Percentiles rank a stretch among this genome's conserved stretches.
Evolutionary conservation across 1,284 basidiomycete genomes (phyloP).

Genomic region (Trichosporon sp.): DNA sequence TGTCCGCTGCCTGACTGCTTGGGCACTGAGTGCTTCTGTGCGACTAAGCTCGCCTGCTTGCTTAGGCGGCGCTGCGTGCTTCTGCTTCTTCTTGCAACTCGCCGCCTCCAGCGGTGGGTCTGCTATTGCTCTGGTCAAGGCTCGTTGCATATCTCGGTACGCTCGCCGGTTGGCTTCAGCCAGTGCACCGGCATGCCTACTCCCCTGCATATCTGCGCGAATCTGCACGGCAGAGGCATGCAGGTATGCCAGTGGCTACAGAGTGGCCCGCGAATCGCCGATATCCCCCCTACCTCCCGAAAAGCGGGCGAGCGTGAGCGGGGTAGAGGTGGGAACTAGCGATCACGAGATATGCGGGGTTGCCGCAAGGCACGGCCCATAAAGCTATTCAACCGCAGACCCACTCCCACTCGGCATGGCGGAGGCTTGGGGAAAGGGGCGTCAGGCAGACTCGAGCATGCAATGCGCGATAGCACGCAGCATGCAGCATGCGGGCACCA

Average conservation of each 20-base stretch:
- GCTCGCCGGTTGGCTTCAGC: not conserved
- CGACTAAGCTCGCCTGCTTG: no score
- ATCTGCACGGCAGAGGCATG: no score
- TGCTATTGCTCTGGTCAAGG: no score
- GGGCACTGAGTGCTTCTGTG: no score
- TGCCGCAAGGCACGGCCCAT: not conserved
- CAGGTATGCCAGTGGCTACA: not conserved
- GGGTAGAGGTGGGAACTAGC: not conserved
- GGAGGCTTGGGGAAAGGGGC: no score
- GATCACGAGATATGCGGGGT: not conserved
- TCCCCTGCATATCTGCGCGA: no score
- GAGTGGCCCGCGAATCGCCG: not conserved
- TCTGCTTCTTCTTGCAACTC: no score
- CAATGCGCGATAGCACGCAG: not conserved
- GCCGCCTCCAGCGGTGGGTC: no score
- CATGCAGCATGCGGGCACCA: not conserved
- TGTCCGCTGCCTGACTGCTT: not conserved
- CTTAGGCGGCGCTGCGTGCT: not conserved
- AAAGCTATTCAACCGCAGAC: no score
- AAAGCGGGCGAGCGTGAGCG: not conserved
- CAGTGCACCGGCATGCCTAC: not conserved
- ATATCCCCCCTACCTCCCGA: not conserved
- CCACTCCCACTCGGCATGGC: no score
- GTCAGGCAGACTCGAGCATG: no score
- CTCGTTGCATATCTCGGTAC: not conserved